phyloP scores from a whole-genome alignment of 331 rosid genomes.

The Telfairia occidentalis region DNA sequence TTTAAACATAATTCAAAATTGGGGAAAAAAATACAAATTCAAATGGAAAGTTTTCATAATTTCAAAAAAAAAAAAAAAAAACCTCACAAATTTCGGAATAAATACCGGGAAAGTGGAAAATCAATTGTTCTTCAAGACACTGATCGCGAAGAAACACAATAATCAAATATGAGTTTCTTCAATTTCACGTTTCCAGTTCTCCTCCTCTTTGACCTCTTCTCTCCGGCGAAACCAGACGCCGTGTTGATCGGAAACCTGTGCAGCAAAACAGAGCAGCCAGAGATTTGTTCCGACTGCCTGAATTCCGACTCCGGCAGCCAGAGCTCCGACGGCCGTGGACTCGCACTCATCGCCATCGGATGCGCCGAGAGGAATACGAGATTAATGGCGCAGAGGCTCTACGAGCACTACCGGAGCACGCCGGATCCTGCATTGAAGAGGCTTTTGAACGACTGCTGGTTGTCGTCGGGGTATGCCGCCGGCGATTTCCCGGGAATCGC shows the following conservation, averaged over 20 bases:
- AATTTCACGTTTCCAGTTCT: neutral
- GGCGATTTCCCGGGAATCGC: neutral
- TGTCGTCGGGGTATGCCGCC: neutral
- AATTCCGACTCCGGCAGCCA: neutral
- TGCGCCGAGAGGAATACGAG: neutral
- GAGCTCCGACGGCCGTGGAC: neutral
- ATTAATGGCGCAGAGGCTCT: neutral
- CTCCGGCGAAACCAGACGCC: constrained; percentile 1
- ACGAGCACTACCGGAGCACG: neutral
- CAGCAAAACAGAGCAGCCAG: neutral
- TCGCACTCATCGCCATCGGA: neutral
- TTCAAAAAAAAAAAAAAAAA: too few relatives aligned
- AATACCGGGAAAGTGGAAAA: neutral
- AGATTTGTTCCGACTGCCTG: neutral
- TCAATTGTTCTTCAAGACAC: neutral
- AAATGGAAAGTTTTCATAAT: too few relatives aligned
- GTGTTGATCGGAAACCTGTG: neutral
- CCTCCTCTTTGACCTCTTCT: neutral
- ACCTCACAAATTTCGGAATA: neutral
- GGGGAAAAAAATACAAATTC: too few relatives aligned
- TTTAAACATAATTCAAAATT: too few relatives aligned
- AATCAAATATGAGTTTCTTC: neutral
- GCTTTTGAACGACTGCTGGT: neutral
- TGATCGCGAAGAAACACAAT: neutral
- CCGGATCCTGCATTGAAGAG: neutral